Evolutionary conservation across 2,329 filamentous ascomycete genomes (phyloP).

Genomic region (Trichoderma harzianum): DNA sequence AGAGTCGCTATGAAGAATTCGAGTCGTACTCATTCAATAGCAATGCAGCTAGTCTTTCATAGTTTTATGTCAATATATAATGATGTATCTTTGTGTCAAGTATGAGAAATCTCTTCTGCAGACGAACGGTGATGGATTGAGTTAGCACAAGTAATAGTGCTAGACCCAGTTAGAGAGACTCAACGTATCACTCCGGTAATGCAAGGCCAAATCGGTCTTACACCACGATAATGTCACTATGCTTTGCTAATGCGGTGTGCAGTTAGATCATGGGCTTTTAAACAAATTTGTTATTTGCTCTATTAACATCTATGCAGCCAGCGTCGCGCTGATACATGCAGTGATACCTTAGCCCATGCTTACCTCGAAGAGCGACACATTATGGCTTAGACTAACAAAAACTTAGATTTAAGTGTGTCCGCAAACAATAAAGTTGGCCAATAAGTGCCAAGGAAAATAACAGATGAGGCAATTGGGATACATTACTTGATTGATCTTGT

Average conservation of each 20-base stretch:
- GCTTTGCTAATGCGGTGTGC: not conserved
- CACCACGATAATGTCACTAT: not conserved
- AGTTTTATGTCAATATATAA: not conserved
- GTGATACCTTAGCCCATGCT: not conserved
- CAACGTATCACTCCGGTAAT: not conserved
- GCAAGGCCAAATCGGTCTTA: not conserved
- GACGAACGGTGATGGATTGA: not conserved
- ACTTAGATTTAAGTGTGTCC: not conserved
- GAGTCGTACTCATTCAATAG: not conserved
- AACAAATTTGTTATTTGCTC: not conserved
- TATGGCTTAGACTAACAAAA: not conserved
- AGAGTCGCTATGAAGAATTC: not conserved
- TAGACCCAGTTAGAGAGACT: not conserved
- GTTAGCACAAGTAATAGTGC: not conserved
- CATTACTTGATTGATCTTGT: not conserved
- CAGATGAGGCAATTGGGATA: not conserved
- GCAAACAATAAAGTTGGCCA: not conserved
- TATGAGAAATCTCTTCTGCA: not conserved
- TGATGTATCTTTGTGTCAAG: not conserved
- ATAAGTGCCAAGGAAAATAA: not conserved
- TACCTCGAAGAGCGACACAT: not conserved
- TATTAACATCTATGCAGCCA: not conserved
- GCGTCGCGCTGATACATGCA: not conserved
- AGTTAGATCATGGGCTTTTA: not conserved
- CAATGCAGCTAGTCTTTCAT: not conserved